Conservation (phyloP, 257 asterid species). For the Nicotiana otophora region DNA sequence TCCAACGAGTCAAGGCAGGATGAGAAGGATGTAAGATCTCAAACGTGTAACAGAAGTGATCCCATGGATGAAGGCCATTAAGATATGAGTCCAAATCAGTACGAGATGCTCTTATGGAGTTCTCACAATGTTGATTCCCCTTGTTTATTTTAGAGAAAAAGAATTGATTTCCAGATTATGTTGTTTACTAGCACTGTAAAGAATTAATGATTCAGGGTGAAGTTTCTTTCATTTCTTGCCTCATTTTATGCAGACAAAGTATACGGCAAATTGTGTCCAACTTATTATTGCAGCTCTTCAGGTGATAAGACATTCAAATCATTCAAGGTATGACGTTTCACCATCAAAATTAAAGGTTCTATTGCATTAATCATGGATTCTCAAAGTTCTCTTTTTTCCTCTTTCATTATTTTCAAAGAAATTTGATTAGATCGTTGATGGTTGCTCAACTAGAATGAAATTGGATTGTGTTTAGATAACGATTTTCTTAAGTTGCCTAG, state of each 20-base stretch:
- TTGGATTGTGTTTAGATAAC: no score
- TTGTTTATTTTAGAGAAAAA: background rate
- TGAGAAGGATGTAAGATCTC: slow-evolving; percentile 40
- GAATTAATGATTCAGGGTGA: background rate
- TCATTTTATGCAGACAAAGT: background rate
- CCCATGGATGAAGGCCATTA: slow-evolving; percentile 75
- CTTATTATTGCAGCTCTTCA: background rate
- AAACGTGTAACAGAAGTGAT: slow-evolving; percentile 40
- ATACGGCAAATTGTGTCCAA: background rate
- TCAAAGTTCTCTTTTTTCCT: background rate
- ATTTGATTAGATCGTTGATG: no score
- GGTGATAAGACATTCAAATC: background rate
- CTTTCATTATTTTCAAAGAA: background rate
- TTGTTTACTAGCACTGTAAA: background rate
- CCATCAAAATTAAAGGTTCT: background rate
- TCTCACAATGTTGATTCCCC: background rate
- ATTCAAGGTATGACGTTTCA: background rate
- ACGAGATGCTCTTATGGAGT: background rate
- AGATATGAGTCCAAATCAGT: background rate
- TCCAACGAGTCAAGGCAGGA: slow-evolving; percentile 40
- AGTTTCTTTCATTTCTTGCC: background rate
- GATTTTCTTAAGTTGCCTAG: no score
- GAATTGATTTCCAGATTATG: background rate
- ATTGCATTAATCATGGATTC: background rate
- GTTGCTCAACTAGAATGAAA: no score